These are phyloP conservation scores for Aureobasidium mangrovei DNA, from an alignment of 2,329 filamentous ascomycete species.

Conservation along the genomic window DNA sequence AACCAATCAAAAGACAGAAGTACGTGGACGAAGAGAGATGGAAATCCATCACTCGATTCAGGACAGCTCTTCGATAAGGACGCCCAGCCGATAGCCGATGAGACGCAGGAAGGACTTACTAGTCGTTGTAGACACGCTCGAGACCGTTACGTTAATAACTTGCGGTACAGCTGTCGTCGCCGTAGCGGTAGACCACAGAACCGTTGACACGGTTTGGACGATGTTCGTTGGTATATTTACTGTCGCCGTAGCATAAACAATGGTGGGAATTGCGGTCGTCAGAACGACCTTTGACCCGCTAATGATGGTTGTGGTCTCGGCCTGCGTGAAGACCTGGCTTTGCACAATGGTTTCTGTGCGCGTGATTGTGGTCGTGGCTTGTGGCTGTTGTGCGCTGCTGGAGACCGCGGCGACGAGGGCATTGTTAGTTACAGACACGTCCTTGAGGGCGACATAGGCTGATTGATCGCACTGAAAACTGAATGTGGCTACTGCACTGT, in stretches of 20 bases:
- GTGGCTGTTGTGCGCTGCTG: neutral
- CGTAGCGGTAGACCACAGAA: neutral
- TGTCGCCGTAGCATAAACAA: neutral
- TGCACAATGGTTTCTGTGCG: neutral
- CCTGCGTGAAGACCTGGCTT: neutral
- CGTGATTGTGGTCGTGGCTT: neutral
- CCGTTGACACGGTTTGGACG: neutral
- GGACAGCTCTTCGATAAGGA: too few relatives aligned
- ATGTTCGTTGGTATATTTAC: neutral
- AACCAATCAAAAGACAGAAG: neutral
- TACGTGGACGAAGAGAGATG: neutral
- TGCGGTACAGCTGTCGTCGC: neutral
- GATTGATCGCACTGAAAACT: neutral
- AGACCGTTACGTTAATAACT: neutral
- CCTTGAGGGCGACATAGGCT: neutral
- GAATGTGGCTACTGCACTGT: neutral
- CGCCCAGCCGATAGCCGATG: too few relatives aligned
- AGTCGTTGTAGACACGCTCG: neutral
- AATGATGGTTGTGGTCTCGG: neutral
- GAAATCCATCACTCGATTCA: too few relatives aligned
- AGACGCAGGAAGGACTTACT: neutral
- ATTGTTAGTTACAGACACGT: neutral
- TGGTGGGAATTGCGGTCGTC: neutral
- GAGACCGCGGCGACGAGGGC: too few relatives aligned
- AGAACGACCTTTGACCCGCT: neutral